A percentile compares a stretch with the other conserved stretches of the same genome.
These are phyloP conservation scores for Asterella californica DNA, from an alignment of 225 moss, liverwort and hornwort species.

Conservation along the genomic window DNA sequence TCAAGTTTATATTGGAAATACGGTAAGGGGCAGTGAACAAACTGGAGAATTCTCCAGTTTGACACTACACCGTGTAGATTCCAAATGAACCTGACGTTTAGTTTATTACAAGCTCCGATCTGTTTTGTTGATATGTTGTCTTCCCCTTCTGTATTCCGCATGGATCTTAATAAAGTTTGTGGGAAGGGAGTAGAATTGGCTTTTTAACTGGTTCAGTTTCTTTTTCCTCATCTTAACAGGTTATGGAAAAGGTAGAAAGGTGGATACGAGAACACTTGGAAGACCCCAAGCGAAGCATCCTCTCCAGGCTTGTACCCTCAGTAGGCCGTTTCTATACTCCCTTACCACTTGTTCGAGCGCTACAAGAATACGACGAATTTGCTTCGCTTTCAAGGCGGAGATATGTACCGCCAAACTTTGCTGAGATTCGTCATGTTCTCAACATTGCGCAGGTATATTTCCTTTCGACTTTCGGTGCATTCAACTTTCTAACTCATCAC, in stretches of 20 bases:
- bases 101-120: no score
- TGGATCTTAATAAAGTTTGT: neutral
- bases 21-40: no score
- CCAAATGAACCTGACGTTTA: no score
- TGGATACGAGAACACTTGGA: conserved; percentile 91
- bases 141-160: neutral
- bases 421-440: conserved; percentile 86
- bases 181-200: neutral
- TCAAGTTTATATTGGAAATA: no score
- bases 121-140: no score
- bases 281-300: conserved; percentile 73
- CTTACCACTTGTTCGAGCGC: conserved; percentile 71
- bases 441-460: conserved; percentile 75
- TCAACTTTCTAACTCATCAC: neutral
- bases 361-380: conserved; percentile 91
- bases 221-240: conserved; percentile 25
- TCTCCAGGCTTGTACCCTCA: conserved; percentile 69
- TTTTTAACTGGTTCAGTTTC: neutral
- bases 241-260: conserved; percentile 89
- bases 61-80: no score
- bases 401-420: conserved; percentile 91
- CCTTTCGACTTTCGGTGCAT: neutral
- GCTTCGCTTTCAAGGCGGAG: conserved; percentile 79
- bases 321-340: conserved; percentile 80
- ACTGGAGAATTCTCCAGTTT: no score